Evolutionary conservation across 257 asterid species (phyloP).

Genomic region (Solanum lignicaule): DNA sequence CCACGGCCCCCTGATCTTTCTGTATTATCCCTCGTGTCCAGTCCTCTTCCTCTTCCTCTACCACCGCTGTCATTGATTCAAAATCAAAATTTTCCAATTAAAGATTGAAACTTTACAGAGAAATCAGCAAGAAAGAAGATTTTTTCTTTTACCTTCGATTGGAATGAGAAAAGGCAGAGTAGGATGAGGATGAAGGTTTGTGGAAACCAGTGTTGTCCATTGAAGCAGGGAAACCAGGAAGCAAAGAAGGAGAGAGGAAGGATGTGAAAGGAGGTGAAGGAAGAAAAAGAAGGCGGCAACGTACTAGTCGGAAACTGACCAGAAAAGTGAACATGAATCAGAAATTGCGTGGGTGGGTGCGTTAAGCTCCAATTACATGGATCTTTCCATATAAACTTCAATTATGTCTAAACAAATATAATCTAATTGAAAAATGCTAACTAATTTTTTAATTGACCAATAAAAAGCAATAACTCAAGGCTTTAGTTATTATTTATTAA

Average conservation of each 20-base stretch:
- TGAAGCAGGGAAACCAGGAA: slow-evolving; percentile 3
- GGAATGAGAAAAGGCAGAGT: slow-evolving; percentile 33
- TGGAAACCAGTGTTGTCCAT: neutral
- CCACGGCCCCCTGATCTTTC: slow-evolving; percentile 36
- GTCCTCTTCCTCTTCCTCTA: slow-evolving; percentile 32
- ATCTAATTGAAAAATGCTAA: no score
- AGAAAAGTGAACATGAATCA: neutral
- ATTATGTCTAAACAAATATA: no score
- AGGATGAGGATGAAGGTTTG: slow-evolving; percentile 12
- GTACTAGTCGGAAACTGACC: slow-evolving; percentile 20
- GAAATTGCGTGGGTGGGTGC: no score
- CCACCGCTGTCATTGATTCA: slow-evolving; percentile 23
- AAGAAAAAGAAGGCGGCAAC: slow-evolving; percentile 17
- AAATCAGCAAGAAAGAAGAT: neutral
- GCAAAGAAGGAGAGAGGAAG: slow-evolving; percentile 12
- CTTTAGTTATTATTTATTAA: no score
- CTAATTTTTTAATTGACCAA: no score
- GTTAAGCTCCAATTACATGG: no score
- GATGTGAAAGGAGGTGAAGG: slow-evolving; percentile 7
- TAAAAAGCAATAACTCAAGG: no score
- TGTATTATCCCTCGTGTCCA: slow-evolving; percentile 21
- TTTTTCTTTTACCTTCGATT: slow-evolving; percentile 20
- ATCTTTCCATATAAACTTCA: no score
- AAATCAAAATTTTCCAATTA: neutral
- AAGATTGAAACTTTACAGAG: neutral